phyloP scores from a whole-genome alignment of 2,329 filamentous ascomycete species.

The Stachybotrys chlorohalonatus region DNA sequence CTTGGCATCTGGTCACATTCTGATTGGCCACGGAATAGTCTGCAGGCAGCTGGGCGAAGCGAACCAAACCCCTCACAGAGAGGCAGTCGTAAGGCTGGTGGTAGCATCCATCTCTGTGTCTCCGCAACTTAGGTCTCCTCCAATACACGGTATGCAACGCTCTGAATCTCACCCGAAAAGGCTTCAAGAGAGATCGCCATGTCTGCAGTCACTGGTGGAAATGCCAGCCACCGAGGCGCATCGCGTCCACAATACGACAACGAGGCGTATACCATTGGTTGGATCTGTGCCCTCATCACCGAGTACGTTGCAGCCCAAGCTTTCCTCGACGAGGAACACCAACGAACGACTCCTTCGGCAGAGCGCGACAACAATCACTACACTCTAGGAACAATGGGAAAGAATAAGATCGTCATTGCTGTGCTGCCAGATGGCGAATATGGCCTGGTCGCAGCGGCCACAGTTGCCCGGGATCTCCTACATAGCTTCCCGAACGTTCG shows the following conservation, averaged over 20 bases:
- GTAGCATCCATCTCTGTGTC: no score
- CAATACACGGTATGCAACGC: no score
- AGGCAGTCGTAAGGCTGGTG: no score
- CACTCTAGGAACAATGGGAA: slow-evolving; percentile 4
- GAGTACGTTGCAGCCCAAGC: slow-evolving; percentile 27
- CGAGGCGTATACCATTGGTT: slow-evolving; percentile 27
- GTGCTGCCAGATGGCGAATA: slow-evolving; percentile 3
- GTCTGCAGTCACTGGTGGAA: no score
- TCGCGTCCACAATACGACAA: neutral
- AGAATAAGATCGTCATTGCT: slow-evolving; percentile 10
- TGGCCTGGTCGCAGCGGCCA: slow-evolving; percentile 6
- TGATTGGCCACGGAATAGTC: no score
- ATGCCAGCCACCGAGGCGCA: no score
- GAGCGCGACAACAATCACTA: slow-evolving; percentile 6
- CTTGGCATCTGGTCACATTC: no score
- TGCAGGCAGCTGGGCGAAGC: no score
- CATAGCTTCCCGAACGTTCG: slow-evolving; percentile 18
- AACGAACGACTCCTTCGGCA: slow-evolving; percentile 12
- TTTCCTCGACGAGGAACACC: slow-evolving; percentile 25
- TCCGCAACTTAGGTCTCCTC: no score
- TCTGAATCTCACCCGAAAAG: no score
- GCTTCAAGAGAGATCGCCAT: no score
- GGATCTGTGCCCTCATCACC: slow-evolving; percentile 29
- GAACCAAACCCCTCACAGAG: no score
- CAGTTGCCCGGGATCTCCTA: slow-evolving; percentile 14